Evolutionary conservation across 1,284 basidiomycete genomes (phyloP), one percentile per base, ranked within the genome.

Genomic region (Tremellales sp.): DNA sequence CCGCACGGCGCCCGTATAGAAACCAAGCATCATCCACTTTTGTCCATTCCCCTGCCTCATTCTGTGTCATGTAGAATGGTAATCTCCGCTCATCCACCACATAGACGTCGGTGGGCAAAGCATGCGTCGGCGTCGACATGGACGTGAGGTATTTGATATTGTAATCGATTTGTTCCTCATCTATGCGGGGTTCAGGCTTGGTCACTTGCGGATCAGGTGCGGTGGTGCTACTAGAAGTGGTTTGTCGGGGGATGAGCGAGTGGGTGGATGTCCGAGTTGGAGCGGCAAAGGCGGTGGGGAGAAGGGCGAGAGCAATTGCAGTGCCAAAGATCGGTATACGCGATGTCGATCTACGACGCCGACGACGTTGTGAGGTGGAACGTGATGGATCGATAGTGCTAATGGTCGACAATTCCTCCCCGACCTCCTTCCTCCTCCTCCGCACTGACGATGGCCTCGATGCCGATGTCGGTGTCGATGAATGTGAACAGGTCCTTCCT

Each of bases 1-100:
- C 35, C 23, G 52, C 44, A 55, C 56, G 51, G 36, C 62, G 53
- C 17, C 66, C 66, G 48, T 63, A 70, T 21, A 68, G 23, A 37
- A 54, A 55, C 68, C 68, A 70, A 3, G 63, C 60, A 17, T 55
- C 43, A 13, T 61, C 52, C 8, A 55, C 57, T 33, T 56, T 61
- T 21, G 52, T 52, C 64, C 65, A 68, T 5, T n/a, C 23, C n/a
- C 62, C 65, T 41, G 68, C 61, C 1, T 51, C 33, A 21, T 52
- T 48, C 37, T 57, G 49, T 13, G 60, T 66, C 23, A 68, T 42
- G n/a, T 61, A 56, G 43, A 60, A 64, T 3, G 68, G 68, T 6
- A 70, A 50, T 10, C 46, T 46, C 3, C 61, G 65, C 41, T 62
- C 65, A 11, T 53, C 51, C 12, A 62, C 54, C 25, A 43, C 40